These are phyloP conservation scores for Colletotrichum paranaense DNA, from an alignment of 2,329 filamentous ascomycete species.

Conservation along the genomic window DNA sequence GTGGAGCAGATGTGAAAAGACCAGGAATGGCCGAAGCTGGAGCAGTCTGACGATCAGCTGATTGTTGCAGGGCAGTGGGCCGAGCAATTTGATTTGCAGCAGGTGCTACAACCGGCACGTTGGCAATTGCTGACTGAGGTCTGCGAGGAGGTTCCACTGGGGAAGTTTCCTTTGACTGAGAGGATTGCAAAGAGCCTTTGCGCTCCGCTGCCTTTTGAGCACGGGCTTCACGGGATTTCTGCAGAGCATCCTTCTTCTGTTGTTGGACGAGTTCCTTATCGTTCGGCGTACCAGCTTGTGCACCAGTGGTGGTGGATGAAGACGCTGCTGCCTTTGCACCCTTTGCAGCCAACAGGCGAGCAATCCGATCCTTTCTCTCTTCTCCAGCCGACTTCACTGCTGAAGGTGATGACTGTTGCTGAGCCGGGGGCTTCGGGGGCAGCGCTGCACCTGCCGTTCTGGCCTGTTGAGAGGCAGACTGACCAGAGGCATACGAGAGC, in stretches of 20 bases:
- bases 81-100: neutral
- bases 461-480: neutral
- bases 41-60: neutral
- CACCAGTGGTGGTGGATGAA: constrained; percentile 20
- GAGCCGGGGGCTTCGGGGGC: neutral
- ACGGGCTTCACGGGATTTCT: constrained; percentile 64
- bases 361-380: constrained; percentile 81
- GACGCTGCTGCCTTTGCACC: constrained; percentile 59
- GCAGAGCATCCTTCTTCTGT: constrained; percentile 81
- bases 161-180: constrained; percentile 14
- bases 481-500: neutral
- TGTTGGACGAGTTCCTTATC: constrained; percentile 81
- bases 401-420: constrained; percentile 2
- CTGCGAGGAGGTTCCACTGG: neutral
- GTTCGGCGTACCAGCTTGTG: constrained; percentile 49
- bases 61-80: neutral
- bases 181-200: constrained; percentile 21
- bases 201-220: constrained; percentile 46
- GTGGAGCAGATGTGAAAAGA: constrained; percentile 47
- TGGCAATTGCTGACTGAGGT: neutral
- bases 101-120: neutral
- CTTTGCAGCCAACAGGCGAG: constrained; percentile 80
- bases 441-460: neutral
- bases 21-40: constrained; percentile 48
- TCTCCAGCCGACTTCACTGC: constrained; percentile 55